phyloP scores from a whole-genome alignment of 1,139 yeast species.

The Yamadazyma epiphylla region DNA sequence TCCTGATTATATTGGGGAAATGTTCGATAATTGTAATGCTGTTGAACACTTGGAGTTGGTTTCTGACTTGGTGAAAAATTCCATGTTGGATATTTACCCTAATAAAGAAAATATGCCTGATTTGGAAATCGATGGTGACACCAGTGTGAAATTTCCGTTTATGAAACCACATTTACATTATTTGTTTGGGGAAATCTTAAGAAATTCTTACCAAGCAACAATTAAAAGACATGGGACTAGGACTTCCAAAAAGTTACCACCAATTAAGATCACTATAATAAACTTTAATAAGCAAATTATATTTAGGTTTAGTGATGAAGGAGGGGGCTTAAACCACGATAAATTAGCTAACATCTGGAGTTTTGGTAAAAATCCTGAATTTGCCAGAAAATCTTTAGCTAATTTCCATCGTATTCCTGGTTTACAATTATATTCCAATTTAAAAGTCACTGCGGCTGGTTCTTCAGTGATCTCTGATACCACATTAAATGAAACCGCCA shows the following conservation, averaged over 20 bases:
- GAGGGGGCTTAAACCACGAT: constrained; percentile 74
- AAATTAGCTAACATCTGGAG: constrained; percentile 72
- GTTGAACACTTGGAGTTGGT: constrained; percentile 54
- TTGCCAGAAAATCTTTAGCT: constrained; percentile 53
- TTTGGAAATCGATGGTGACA: constrained; percentile 65
- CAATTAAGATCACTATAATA: constrained; percentile 68
- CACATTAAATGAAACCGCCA: constrained; percentile 26
- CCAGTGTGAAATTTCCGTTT: constrained; percentile 67
- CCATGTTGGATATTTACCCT: constrained; percentile 51
- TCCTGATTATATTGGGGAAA: constrained; percentile 79
- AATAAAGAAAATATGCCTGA: constrained; percentile 64
- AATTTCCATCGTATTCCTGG: constrained; percentile 73
- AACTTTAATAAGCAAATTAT: constrained; percentile 63
- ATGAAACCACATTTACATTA: constrained; percentile 84
- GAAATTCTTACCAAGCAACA: constrained; percentile 83
- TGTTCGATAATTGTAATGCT: constrained; percentile 76
- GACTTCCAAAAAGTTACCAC: constrained; percentile 47
- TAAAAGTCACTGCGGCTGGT: constrained; percentile 38
- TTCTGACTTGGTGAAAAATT: constrained; percentile 45
- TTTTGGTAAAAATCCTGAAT: constrained; percentile 64
- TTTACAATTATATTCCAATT: constrained; percentile 37
- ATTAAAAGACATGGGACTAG: constrained; percentile 37
- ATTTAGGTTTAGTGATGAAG: constrained; percentile 81
- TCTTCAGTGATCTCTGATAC: constrained; percentile 30
- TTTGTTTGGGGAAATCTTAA: constrained; percentile 76